A percentile compares a stretch with the other conserved stretches of the same genome.
phyloP scores from a whole-genome alignment of 192 early-diverging fungal species.

The Chytriomyces confervae region DNA sequence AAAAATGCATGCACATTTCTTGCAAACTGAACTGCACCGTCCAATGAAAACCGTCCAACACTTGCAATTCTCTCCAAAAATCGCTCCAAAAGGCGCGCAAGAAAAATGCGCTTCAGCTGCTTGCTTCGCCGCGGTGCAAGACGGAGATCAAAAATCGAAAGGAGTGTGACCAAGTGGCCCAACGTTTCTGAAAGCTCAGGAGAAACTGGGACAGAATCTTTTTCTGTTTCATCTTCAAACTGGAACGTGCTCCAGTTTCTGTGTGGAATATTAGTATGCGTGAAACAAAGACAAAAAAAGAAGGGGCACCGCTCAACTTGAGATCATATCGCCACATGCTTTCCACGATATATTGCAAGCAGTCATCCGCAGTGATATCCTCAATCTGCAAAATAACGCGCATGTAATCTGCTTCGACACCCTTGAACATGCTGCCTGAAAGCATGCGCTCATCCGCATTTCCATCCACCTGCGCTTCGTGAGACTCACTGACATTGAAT shows the following conservation, averaged over 20 bases:
- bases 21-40: neutral
- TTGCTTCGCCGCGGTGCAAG: neutral
- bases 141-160: neutral
- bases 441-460: neutral
- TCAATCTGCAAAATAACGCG: constrained; percentile 19
- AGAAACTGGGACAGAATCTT: neutral
- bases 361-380: constrained; percentile 8
- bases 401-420: neutral
- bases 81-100: neutral
- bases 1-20: constrained; percentile 6
- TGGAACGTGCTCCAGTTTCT: constrained; percentile 13
- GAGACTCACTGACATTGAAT: neutral
- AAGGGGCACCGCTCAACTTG: neutral
- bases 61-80: neutral
- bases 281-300: neutral
- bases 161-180: neutral
- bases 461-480: neutral
- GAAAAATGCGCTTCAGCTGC: neutral
- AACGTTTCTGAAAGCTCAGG: constrained; percentile 9
- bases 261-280: neutral
- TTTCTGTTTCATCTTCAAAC: neutral
- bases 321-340: constrained; percentile 28
- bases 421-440: neutral
- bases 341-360: constrained; percentile 16
- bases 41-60: neutral